Conservation (phyloP, 495 filamentous ascomycete genomes). For the Penicillium samsonianum region DNA sequence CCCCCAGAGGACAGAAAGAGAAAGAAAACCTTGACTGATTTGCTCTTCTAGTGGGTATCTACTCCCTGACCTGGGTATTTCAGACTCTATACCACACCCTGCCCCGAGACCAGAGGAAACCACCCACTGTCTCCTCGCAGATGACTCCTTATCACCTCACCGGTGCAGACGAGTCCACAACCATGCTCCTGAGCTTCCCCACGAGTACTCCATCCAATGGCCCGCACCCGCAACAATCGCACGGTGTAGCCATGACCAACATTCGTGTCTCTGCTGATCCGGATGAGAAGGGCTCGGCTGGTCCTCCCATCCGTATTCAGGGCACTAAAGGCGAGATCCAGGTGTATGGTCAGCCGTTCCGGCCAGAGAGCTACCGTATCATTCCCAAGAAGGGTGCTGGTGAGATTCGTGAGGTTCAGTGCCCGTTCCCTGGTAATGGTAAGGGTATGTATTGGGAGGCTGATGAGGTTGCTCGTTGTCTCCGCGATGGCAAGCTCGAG, state of each 20-base stretch:
- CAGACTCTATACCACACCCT: constrained; percentile 84
- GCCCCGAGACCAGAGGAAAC: constrained; percentile 51
- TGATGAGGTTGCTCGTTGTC: constrained; percentile 81
- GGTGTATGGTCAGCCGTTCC: constrained; percentile 72
- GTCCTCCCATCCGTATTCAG: constrained; percentile 76
- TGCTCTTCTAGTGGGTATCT: constrained; percentile 69
- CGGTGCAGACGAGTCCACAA: constrained; percentile 81
- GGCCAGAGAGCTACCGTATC: constrained; percentile 65
- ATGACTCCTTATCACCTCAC: constrained; percentile 77
- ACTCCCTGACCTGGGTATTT: constrained; percentile 91
- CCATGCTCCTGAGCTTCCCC: constrained; percentile 77
- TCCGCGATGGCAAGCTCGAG: constrained; percentile 80
- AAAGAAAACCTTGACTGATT: background rate
- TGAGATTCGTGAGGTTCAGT: constrained; percentile 59
- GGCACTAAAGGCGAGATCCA: constrained; percentile 86
- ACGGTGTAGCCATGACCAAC: constrained; percentile 78
- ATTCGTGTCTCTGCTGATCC: constrained; percentile 69
- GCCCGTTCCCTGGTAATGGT: constrained; percentile 65
- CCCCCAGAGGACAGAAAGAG: background rate
- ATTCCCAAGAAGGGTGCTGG: constrained; percentile 45
- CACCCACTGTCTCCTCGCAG: constrained; percentile 59
- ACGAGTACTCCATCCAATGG: constrained; percentile 52
- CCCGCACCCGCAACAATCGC: constrained; percentile 42
- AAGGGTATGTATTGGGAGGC: constrained; percentile 96
- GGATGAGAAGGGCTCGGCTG: constrained; percentile 59